These are phyloP conservation scores for Wickerhamiella occidentalis DNA, from an alignment of 805 yeast species.

Conservation along the genomic window DNA sequence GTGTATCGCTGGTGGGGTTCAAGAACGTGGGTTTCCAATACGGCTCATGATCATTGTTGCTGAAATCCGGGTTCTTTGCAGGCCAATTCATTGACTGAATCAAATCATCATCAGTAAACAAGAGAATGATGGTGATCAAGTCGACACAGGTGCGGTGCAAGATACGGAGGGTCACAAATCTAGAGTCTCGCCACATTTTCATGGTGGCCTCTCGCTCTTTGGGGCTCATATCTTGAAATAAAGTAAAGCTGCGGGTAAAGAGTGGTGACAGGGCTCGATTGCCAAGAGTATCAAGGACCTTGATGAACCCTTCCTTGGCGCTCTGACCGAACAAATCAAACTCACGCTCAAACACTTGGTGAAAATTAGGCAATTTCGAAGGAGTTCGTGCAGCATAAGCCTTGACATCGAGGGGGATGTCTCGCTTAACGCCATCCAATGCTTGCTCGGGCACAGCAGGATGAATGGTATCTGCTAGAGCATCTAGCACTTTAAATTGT, in stretches of 20 bases:
- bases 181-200: slow-evolving; percentile 34
- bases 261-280: slow-evolving; percentile 19
- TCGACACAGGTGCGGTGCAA: slow-evolving; percentile 28
- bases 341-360: background rate
- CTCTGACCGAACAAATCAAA: background rate
- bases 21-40: background rate
- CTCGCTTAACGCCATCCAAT: background rate
- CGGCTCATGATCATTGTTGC: background rate
- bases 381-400: background rate
- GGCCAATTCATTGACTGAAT: slow-evolving; percentile 2
- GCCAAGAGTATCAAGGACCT: slow-evolving; percentile 18
- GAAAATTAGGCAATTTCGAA: background rate
- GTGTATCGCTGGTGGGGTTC: background rate
- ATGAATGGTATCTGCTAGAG: slow-evolving; percentile 5
- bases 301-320: slow-evolving; percentile 10
- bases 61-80: background rate
- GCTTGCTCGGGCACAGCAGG: background rate
- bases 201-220: slow-evolving; percentile 29
- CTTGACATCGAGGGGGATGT: background rate
- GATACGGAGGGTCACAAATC: slow-evolving; percentile 28
- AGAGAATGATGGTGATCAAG: slow-evolving; percentile 15
- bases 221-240: too few species aligned
- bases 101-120: slow-evolving; percentile 10
- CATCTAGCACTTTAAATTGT: background rate
- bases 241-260: slow-evolving; percentile 21